A percentile compares a stretch with the other conserved stretches of the same genome.
These are phyloP conservation scores for Juglanconis juglandina DNA, from an alignment of 2,329 filamentous ascomycete species.

Conservation along the genomic window DNA sequence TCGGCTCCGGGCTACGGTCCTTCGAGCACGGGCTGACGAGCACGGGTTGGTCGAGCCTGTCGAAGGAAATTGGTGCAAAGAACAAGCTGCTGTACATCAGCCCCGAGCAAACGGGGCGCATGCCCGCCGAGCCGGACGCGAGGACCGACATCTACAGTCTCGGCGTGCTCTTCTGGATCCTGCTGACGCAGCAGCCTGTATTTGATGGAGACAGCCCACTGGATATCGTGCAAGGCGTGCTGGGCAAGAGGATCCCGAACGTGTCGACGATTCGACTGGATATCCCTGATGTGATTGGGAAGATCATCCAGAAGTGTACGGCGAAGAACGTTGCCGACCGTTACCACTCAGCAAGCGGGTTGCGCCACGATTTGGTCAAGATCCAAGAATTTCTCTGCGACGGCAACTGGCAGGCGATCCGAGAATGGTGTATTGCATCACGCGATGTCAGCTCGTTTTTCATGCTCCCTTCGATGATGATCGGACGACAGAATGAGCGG, in stretches of 20 bases:
- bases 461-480: constrained; percentile 75
- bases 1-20: constrained; percentile 80
- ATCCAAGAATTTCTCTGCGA: constrained; percentile 72
- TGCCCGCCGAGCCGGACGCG: constrained; percentile 87
- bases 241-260: constrained; percentile 73
- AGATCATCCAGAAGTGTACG: constrained; percentile 88
- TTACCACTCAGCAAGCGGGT: constrained; percentile 83
- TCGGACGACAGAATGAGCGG: constrained; percentile 73
- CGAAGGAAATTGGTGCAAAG: constrained; percentile 79
- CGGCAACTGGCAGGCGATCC: constrained; percentile 68
- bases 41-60: constrained; percentile 80
- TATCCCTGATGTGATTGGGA: constrained; percentile 76
- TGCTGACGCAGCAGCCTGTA: constrained; percentile 74
- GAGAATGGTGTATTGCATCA: constrained; percentile 72
- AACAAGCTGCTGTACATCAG: constrained; percentile 90
- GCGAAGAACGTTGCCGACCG: constrained; percentile 82
- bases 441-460: constrained; percentile 92
- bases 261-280: constrained; percentile 77
- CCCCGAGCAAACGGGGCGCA: constrained; percentile 88
- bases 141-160: constrained; percentile 92
- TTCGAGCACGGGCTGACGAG: constrained; percentile 88
- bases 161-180: constrained; percentile 83
- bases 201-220: constrained; percentile 78
- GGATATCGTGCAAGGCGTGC: constrained; percentile 86
- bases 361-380: constrained; percentile 74